phyloP scores from a whole-genome alignment of 768 basidiomycete species.

The Mycena floridula region DNA sequence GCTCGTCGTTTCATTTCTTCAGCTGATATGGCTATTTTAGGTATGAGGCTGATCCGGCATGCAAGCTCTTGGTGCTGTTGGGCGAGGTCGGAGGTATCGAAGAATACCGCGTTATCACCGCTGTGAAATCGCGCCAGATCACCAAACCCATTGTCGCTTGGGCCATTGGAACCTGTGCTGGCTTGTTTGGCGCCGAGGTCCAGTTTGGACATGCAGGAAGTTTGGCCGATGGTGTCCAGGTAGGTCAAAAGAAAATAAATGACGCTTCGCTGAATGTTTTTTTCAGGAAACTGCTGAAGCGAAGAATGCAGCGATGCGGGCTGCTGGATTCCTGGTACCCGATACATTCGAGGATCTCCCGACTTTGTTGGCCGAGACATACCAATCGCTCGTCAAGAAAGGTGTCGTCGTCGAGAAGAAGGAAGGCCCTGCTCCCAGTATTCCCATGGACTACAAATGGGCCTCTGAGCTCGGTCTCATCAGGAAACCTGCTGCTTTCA shows the following conservation, averaged over 20 bases:
- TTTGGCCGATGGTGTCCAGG: slow-evolving; percentile 98
- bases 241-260: too few relatives aligned
- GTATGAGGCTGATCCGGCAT: slow-evolving; percentile 96
- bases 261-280: too few relatives aligned
- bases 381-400: slow-evolving; percentile 67
- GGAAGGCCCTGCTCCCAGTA: slow-evolving; percentile 88
- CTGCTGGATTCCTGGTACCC: slow-evolving; percentile 93
- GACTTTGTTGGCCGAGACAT: slow-evolving; percentile 74
- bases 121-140: slow-evolving; percentile 89
- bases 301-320: slow-evolving; percentile 94
- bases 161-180: slow-evolving; percentile 99
- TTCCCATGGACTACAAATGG: slow-evolving; percentile 99
- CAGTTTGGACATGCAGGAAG: slow-evolving; percentile 99
- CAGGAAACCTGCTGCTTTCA: slow-evolving; percentile 97
- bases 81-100: slow-evolving; percentile 99
- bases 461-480: slow-evolving; percentile 95
- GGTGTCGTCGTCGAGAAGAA: slow-evolving; percentile 64
- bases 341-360: slow-evolving; percentile 98
- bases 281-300: slow-evolving; percentile 96
- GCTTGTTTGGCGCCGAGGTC: slow-evolving; percentile 99
- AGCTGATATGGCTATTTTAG: too few relatives aligned
- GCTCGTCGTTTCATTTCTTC: too few relatives aligned
- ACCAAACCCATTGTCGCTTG: slow-evolving; percentile 99
- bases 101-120: slow-evolving; percentile 98
- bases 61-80: slow-evolving; percentile 98